Conservation (phyloP, 306 rosid species). For the Cucurbita moschata region DNA sequence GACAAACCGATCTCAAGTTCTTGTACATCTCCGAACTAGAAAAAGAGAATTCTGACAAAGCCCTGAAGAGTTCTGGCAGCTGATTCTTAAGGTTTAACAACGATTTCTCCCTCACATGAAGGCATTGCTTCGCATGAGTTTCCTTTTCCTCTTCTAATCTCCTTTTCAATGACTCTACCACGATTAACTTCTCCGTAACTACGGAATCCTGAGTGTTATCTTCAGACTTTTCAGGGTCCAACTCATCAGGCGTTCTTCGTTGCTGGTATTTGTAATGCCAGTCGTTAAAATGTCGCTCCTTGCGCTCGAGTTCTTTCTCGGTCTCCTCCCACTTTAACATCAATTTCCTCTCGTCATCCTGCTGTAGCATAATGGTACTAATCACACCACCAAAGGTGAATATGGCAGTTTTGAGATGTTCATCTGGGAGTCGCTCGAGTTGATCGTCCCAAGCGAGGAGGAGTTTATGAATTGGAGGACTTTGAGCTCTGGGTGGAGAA, state of each 20-base stretch:
- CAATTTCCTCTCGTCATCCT: slow-evolving; percentile 49
- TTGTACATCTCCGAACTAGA: slow-evolving; percentile 63
- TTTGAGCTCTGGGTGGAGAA: slow-evolving; percentile 66
- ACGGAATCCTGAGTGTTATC: slow-evolving; percentile 16
- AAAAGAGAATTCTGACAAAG: slow-evolving; percentile 39
- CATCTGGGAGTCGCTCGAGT: slow-evolving; percentile 75
- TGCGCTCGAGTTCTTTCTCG: slow-evolving; percentile 55
- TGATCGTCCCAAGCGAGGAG: slow-evolving; percentile 57
- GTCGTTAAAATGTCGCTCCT: slow-evolving; percentile 49
- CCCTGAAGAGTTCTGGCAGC: slow-evolving; percentile 78
- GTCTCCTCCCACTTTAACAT: slow-evolving; percentile 66
- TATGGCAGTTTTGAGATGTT: slow-evolving; percentile 52
- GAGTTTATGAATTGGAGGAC: slow-evolving; percentile 52
- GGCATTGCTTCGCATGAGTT: slow-evolving; percentile 38
- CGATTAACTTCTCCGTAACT: slow-evolving; percentile 39
- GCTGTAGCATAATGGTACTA: slow-evolving; percentile 36
- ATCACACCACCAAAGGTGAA: slow-evolving; percentile 49
- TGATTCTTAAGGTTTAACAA: slow-evolving; percentile 41
- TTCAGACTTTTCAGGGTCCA: slow-evolving; percentile 35
- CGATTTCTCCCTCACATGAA: slow-evolving; percentile 76
- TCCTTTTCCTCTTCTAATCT: slow-evolving; percentile 62
- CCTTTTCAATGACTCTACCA: slow-evolving; percentile 39
- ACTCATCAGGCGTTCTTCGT: slow-evolving; percentile 42
- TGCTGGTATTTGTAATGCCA: slow-evolving; percentile 62
- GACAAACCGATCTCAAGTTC: slow-evolving; percentile 28